phyloP scores from a whole-genome alignment of 352 stramenopile genomes.

The Aphanomyces stellatus region DNA sequence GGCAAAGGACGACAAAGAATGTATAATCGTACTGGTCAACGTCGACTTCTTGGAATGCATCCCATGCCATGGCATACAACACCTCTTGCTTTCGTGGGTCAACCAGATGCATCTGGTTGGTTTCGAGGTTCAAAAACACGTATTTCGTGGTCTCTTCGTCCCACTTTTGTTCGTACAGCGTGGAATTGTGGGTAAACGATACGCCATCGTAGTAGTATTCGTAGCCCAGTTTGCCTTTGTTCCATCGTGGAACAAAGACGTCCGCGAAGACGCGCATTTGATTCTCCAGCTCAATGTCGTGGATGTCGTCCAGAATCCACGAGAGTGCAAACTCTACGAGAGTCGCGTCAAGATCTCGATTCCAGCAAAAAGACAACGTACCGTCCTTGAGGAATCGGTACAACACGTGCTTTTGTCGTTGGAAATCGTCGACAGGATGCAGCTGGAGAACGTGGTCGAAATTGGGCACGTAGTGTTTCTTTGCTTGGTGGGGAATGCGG shows the following conservation, averaged over 20 bases:
- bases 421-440: conserved; percentile 27
- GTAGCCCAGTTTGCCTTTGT: conserved; percentile 34
- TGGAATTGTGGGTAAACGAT: conserved; percentile 32
- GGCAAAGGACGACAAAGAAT: too few species aligned
- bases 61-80: conserved; percentile 1
- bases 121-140: conserved; percentile 23
- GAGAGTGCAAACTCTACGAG: conserved; percentile 29
- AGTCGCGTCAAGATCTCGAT: background rate
- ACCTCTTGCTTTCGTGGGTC: conserved; percentile 14
- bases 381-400: conserved; percentile 38
- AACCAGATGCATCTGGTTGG: background rate
- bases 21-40: background rate
- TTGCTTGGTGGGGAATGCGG: background rate
- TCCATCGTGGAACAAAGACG: conserved; percentile 42
- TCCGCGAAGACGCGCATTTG: conserved; percentile 33
- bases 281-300: conserved; percentile 32
- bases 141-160: conserved; percentile 26
- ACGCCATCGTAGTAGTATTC: conserved; percentile 55
- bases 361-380: too few species aligned
- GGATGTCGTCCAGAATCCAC: conserved; percentile 44
- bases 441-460: conserved; percentile 9
- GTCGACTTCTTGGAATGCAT: conserved; percentile 16
- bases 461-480: background rate
- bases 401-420: conserved; percentile 34
- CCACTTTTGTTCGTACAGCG: conserved; percentile 33